Evolutionary conservation across 495 filamentous ascomycete genomes (phyloP), one percentile per base, ranked within the genome.

Genomic region (Gamarada debralockiae): DNA sequence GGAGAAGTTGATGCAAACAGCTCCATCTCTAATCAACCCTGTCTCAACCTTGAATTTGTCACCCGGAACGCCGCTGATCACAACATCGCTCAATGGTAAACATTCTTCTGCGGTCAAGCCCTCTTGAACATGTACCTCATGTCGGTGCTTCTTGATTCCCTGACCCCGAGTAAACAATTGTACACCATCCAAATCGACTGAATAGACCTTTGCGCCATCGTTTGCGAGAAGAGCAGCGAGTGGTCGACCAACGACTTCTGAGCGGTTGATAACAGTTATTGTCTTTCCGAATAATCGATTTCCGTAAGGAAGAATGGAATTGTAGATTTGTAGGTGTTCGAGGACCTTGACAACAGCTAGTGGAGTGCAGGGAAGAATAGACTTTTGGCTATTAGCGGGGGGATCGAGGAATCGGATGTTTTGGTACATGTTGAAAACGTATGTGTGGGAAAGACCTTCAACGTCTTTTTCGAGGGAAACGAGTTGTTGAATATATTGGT

Each of bases 381-480:
- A 92, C 69, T 98, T 98, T 68, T 89, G 86, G 39, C 70, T 73
- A 66, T 91, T 87, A 24, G 72, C 63, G 17, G 83, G 81, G 12
- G 78, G 72, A 73, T 98, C 93, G 29, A 98, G 77, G 73, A 90
- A 97, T 44, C 93, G 89, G 62, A 93, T 81, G 71, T 98, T 98
- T 75, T 97, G 87, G 75, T 97, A 98, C 90, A 98, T 95, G 77
- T 98, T 98, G 80, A 92, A 93, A 63, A 97, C 85, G 71, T 97
- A 93, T 52, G 79, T 84, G 67, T 97, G 92, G 59, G 84, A 91
- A 48, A 98, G 84, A 20, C 93, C 93, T 63, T 98, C 93, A 51
- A 98, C 93, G 59, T 98, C 93, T 70, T 98, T 98, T 66, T 74
- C 67, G 41, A 95, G 78, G 49, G 87, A 78, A 20, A 95, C 89